Evolutionary conservation across 176 grass and related monocot species (phyloP).

Genomic region (Aechmea fasciata): DNA sequence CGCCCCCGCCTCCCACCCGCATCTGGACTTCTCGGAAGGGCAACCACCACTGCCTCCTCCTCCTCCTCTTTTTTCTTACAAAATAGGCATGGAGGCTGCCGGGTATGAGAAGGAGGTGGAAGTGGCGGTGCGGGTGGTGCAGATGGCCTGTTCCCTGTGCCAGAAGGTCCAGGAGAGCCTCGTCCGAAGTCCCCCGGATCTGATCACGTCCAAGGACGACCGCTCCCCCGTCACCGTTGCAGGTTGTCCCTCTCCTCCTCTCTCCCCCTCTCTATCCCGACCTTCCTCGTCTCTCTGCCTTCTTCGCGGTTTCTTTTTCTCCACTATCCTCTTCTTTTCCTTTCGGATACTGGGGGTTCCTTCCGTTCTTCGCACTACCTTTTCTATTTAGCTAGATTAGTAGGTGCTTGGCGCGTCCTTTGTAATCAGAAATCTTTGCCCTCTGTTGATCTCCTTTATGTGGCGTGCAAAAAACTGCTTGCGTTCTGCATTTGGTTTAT

Average conservation of each 20-base stretch:
- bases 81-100: slow-evolving; percentile 1
- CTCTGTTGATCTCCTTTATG: no score
- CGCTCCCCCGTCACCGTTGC: slow-evolving; percentile 85
- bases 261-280: background rate
- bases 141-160: slow-evolving; percentile 73
- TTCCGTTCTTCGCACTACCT: no score
- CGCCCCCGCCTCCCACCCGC: no score
- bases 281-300: background rate
- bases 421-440: no score
- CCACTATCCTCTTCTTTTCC: background rate
- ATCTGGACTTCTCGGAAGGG: no score
- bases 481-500: no score
- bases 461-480: no score
- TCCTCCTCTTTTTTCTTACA: background rate
- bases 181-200: slow-evolving; percentile 4
- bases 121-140: slow-evolving; percentile 71
- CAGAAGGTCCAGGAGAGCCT: slow-evolving; percentile 74
- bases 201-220: slow-evolving; percentile 68
- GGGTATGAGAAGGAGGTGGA: slow-evolving; percentile 55
- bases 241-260: slow-evolving; percentile 29
- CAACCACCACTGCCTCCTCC: no score
- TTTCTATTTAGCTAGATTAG: no score
- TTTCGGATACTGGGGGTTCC: no score
- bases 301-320: background rate
- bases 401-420: no score